These are phyloP conservation scores for Phyllosticta ampelicida DNA, from an alignment of 2,329 filamentous ascomycete genomes.

Conservation along the genomic window DNA sequence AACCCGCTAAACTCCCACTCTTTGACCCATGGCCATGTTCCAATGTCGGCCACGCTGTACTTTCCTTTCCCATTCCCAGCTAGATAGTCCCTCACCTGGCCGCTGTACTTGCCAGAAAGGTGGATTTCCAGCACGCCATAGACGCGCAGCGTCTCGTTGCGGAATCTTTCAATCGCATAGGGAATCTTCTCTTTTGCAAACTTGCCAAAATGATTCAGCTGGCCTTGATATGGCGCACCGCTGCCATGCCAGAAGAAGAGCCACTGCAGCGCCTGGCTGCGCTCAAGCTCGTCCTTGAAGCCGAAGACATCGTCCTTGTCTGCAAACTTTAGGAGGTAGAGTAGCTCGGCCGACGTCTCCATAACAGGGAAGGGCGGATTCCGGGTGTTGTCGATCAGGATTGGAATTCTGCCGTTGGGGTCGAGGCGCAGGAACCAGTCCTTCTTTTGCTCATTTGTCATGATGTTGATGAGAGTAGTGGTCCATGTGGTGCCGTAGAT, in stretches of 20 bases:
- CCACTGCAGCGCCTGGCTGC: slow-evolving; percentile 41
- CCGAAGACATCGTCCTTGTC: slow-evolving; percentile 42
- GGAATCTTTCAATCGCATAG: slow-evolving; percentile 30
- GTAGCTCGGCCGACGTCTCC: slow-evolving; percentile 43
- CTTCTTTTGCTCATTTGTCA: slow-evolving; percentile 45
- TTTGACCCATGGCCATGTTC: slow-evolving; percentile 42
- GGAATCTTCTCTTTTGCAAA: slow-evolving; percentile 21
- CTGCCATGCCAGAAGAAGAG: slow-evolving; percentile 44
- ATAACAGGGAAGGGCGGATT: slow-evolving; percentile 34
- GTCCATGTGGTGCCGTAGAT: slow-evolving; percentile 30
- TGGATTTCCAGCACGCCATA: slow-evolving; percentile 47
- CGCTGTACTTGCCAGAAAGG: slow-evolving; percentile 41
- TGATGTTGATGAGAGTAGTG: slow-evolving; percentile 27
- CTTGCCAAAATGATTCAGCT: slow-evolving; percentile 37
- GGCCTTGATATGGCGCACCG: slow-evolving; percentile 32
- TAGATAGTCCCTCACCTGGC: slow-evolving; percentile 40
- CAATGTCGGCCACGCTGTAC: slow-evolving; percentile 44
- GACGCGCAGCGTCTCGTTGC: slow-evolving; percentile 41
- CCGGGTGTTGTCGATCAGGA: slow-evolving; percentile 6
- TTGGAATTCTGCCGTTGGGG: slow-evolving; percentile 9
- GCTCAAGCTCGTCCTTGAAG: slow-evolving; percentile 42
- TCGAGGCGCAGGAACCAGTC: slow-evolving; percentile 43
- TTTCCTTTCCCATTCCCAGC: slow-evolving; percentile 45
- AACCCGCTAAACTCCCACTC: slow-evolving; percentile 35
- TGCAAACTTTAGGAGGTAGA: slow-evolving; percentile 41